Evolutionary conservation across 768 basidiomycete genomes (phyloP), one percentile per base, ranked within the genome.

Genomic region (Coprinellus aureogranulatus): DNA sequence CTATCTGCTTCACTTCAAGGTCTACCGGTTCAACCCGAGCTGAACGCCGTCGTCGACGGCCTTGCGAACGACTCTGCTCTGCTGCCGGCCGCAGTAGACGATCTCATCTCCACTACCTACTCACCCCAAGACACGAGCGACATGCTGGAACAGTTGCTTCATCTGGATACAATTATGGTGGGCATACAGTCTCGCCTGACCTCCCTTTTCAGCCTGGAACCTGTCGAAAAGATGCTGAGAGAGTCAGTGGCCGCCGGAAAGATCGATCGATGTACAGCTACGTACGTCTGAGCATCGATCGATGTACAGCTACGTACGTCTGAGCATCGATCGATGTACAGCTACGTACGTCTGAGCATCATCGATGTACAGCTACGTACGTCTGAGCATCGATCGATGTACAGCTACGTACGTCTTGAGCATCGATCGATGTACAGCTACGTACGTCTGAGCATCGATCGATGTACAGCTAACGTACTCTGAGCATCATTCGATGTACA

Each of bases 71-170:
- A 72, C 9, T 90, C 88, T 2, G 73, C 79, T 28, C 64, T 69
- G 6, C 75, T 89, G 22, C 75, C 87, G 18, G 67, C 77, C 48
- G 76, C 80, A 2, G 77, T 81, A 3, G 90, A 92, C 65, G 87
- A 92, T 40, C 72, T 90, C 53, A 79, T 87, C 22, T 77, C 86
- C n/a, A 72, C 84, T 2, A 71, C 89, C 40, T 88, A 91, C 65
- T 60, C 81, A 0, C 87, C 88, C 4, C 89, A 91, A 64, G 77
- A 85, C 56, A 65, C 68, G 0, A 63, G 64, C 1, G 68, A 75
- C 31, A 69, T 89, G 51, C 61, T 63, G 10, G 62, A 67, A 11
- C 77, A 81, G 53, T 60, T 84, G 27, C 58, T 64, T 4, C 59
- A 73, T 0, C 75, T 84, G 45, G 64, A 71, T 42, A 64, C 63